Percentiles rank a stretch among this genome's conserved stretches.
Evolutionary conservation across 2,329 filamentous ascomycete genomes (phyloP).

Genomic region (Pseudocercospora crystallina): DNA sequence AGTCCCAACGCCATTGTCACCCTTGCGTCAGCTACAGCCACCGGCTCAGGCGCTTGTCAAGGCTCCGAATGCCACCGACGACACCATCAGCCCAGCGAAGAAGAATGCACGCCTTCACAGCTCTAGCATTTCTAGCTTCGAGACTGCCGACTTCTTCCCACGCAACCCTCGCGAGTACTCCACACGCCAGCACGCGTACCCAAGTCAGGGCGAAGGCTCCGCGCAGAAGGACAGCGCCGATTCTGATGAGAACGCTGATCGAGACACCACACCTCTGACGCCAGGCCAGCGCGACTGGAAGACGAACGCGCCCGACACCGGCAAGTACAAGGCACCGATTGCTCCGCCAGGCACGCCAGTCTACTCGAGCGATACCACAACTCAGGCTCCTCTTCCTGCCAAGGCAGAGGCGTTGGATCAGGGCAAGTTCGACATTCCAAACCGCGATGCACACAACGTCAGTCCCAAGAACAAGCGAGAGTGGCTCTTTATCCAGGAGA

Average conservation of each 20-base stretch:
- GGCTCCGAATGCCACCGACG: slow-evolving; percentile 17
- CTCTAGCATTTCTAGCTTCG: slow-evolving; percentile 39
- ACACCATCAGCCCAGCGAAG: slow-evolving; percentile 27
- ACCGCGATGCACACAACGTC: slow-evolving; percentile 29
- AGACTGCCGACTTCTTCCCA: slow-evolving; percentile 42
- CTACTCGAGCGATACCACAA: slow-evolving; percentile 14
- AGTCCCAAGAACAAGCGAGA: slow-evolving; percentile 33
- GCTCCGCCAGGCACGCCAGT: slow-evolving; percentile 32
- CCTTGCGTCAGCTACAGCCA: slow-evolving; percentile 19
- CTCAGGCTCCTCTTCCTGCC: slow-evolving; percentile 14
- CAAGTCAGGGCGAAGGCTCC: slow-evolving; percentile 12
- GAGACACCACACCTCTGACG: slow-evolving; percentile 2
- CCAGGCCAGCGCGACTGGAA: neutral
- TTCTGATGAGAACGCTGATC: slow-evolving; percentile 4
- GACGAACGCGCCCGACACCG: slow-evolving; percentile 5
- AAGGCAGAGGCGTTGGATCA: slow-evolving; percentile 4
- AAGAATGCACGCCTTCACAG: slow-evolving; percentile 27
- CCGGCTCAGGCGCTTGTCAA: slow-evolving; percentile 7
- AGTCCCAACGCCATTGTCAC: slow-evolving; percentile 18
- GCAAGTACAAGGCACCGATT: slow-evolving; percentile 20
- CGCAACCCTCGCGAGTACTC: slow-evolving; percentile 39
- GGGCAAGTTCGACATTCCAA: slow-evolving; percentile 12
- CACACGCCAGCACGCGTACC: slow-evolving; percentile 33
- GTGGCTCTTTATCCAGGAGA: slow-evolving; percentile 30
- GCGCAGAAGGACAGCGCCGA: slow-evolving; percentile 25